Base-by-base conservation (phyloP, 176 grass and related monocot species). In the Aegilops bicornis region DNA sequence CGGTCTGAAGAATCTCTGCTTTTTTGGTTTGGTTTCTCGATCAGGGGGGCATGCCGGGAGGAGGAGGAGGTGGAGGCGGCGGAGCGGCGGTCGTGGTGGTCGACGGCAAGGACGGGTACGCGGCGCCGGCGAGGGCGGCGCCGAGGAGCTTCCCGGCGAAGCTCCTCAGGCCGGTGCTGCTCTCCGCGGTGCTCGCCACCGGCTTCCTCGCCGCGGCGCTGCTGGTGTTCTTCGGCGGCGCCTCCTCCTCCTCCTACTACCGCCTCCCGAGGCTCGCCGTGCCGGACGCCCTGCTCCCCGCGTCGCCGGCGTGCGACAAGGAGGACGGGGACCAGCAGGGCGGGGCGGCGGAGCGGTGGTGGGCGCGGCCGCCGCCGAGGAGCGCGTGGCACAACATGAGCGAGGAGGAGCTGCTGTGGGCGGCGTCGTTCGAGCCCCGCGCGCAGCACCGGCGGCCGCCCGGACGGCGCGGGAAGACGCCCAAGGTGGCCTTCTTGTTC, bases 401-500 rank as follows among this genome's bases (percentile, higher is more conserved):
- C 22, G 96, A 98, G 37, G 96, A 95, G 30, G 91, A 98, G 91
- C 89, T 98, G 20, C 78, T 93, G 14, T 95, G 96, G 96, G 88
- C 87, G 73, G 96, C 96, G 67, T 95, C 93, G 22, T 85, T 91
- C 45, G 84, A 78, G 64, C 91, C 96, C 3, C 13, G 78, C 29
- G 84, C 91, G 17, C 63, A 33, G 13, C 58, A 43, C 4, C 87
- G 82, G n/a, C 87, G 79, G 23, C 93, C 95, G 22, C 92, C 29
- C 63, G 79, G 22, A 5, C 37, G 22, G 72, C 91, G 91, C 11
- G 40, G 40, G 40, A 43, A 0, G 40, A 43, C 40, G 23, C 90
- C 95, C 16, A 95, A 98, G 91, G 96, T 95, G 56, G 96, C 96
- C 20, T 98, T 98, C 82, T 92, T 98, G 93, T 98, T 98, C 90